Percentiles rank a stretch among this genome's conserved stretches.
These are phyloP conservation scores for Eucalyptus camaldulensis DNA, from an alignment of 345 rosid species.

Conservation along the genomic window DNA sequence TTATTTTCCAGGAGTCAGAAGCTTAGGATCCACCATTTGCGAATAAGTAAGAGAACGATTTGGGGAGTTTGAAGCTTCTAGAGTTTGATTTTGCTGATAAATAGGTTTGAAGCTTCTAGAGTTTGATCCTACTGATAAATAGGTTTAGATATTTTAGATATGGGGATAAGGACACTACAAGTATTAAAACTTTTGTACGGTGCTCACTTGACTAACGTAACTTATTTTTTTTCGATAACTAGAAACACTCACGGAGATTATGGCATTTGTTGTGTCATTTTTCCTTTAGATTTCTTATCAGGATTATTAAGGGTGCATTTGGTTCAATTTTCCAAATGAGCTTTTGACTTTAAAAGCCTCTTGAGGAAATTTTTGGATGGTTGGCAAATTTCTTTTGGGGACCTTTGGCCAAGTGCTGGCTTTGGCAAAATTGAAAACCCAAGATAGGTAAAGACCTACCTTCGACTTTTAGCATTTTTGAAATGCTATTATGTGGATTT, in stretches of 20 bases:
- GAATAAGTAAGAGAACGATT: neutral
- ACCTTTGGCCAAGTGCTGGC: neutral
- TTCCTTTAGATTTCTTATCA: too few relatives aligned
- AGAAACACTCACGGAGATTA: accelerated
- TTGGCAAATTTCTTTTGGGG: neutral
- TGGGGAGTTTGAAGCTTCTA: neutral
- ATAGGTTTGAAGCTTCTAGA: neutral
- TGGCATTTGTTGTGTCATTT: neutral
- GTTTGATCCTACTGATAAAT: neutral
- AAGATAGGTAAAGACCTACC: neutral
- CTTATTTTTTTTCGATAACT: too few relatives aligned
- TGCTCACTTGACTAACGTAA: too few relatives aligned
- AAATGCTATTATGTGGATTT: neutral
- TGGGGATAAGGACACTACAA: neutral
- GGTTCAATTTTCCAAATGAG: neutral
- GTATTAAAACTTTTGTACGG: too few relatives aligned
- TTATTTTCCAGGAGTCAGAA: neutral
- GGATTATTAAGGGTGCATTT: too few relatives aligned
- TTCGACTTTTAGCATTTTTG: neutral
- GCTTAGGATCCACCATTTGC: neutral
- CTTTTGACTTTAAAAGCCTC: neutral
- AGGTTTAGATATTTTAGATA: neutral
- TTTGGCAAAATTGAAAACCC: neutral
- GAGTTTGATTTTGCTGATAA: neutral
- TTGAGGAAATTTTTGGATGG: neutral